Conservation (phyloP, 768 basidiomycete genomes). For the Termitomyces sp. region DNA sequence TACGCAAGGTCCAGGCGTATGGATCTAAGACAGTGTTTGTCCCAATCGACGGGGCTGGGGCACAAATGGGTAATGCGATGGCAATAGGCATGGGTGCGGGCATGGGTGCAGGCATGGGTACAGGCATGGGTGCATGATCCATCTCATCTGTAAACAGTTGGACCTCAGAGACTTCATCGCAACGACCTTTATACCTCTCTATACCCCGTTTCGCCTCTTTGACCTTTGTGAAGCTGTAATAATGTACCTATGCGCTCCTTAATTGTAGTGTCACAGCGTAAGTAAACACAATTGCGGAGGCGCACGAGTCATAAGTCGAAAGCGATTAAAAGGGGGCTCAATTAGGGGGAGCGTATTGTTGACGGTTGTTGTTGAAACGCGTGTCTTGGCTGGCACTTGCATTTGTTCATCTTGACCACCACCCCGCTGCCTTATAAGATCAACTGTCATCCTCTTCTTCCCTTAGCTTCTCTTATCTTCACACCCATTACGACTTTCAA, state of each 20-base stretch:
- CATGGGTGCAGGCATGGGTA: constrained; percentile 68
- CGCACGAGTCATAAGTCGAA: neutral
- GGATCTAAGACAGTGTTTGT: constrained; percentile 68
- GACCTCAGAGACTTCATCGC: neutral
- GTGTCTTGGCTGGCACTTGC: constrained; percentile 34
- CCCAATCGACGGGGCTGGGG: constrained; percentile 55
- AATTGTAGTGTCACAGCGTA: neutral
- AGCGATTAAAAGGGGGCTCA: neutral
- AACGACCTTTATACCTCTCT: neutral
- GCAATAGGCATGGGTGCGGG: constrained; percentile 67
- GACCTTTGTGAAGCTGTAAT: neutral
- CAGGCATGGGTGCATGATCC: constrained; percentile 46
- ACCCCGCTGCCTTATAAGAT: constrained; percentile 19
- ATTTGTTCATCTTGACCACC: constrained; percentile 21
- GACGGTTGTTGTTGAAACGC: constrained; percentile 25
- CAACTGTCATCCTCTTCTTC: constrained; percentile 7
- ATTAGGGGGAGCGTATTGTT: constrained; percentile 16
- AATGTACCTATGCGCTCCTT: neutral
- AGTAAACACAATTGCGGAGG: neutral
- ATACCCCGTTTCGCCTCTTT: neutral
- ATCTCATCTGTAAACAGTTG: neutral
- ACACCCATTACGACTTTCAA: constrained; percentile 13
- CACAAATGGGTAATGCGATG: constrained; percentile 57
- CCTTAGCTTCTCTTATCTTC: constrained; percentile 1
- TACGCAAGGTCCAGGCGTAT: constrained; percentile 57